These are phyloP conservation scores for Tephrocybe sp. DNA, from an alignment of 768 basidiomycete species.

Conservation along the genomic window DNA sequence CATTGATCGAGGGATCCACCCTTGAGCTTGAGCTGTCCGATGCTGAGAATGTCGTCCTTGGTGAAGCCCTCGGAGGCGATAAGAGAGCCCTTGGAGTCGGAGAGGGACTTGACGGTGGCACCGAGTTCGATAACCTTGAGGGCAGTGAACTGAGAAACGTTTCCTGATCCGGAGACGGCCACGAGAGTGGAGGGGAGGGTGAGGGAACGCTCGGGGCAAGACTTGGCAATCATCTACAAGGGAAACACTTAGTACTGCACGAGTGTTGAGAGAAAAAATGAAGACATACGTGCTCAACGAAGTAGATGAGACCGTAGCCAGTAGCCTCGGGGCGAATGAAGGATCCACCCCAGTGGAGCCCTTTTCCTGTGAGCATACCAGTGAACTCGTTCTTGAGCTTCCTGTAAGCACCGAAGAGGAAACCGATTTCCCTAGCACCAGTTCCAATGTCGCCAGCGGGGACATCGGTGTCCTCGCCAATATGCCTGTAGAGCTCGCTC, in stretches of 20 bases:
- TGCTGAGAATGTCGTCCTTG: conserved; percentile 47
- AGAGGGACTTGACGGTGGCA: conserved; percentile 65
- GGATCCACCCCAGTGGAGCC: conserved; percentile 66
- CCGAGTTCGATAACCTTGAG: conserved; percentile 78
- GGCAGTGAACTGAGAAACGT: conserved; percentile 75
- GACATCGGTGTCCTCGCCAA: conserved; percentile 73
- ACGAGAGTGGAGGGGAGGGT: conserved; percentile 44
- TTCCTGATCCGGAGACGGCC: conserved; percentile 65
- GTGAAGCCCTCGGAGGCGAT: conserved; percentile 59
- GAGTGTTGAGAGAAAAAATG: not conserved
- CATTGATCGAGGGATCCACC: conserved; percentile 43
- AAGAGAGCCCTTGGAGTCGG: conserved; percentile 72
- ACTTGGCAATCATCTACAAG: conserved; percentile 51
- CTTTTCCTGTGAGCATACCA: conserved; percentile 72
- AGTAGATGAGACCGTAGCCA: conserved; percentile 76
- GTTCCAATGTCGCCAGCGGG: conserved; percentile 76
- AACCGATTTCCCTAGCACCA: conserved; percentile 73
- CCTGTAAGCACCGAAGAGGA: conserved; percentile 78
- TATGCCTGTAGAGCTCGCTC: conserved; percentile 70
- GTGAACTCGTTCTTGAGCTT: conserved; percentile 68
- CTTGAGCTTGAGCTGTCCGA: conserved; percentile 53
- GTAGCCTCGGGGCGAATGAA: conserved; percentile 75
- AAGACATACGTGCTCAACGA: conserved; percentile 59
- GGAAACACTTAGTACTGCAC: not conserved
- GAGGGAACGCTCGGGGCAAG: conserved; percentile 56